Conservation (phyloP, 306 rosid species). For the Hippophae tibetana region DNA sequence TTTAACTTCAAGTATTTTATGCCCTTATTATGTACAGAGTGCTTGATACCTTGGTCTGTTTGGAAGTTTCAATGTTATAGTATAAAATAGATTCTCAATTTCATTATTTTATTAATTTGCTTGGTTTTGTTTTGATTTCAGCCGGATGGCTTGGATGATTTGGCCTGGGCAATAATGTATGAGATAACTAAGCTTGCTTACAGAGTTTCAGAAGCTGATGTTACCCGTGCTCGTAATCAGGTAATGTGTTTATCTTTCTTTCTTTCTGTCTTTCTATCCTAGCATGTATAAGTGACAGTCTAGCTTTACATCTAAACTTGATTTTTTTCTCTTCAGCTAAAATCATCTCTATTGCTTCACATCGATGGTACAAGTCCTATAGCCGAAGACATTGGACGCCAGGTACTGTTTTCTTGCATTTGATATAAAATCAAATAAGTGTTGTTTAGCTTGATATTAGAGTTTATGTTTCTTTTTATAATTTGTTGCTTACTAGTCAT, state of each 20-base stretch:
- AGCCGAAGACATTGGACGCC: slow-evolving; percentile 54
- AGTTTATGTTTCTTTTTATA: too few species aligned
- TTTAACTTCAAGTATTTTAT: too few species aligned
- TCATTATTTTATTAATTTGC: neutral
- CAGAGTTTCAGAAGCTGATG: slow-evolving; percentile 41
- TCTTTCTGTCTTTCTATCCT: too few species aligned
- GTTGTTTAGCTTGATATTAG: too few species aligned
- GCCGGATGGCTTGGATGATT: slow-evolving; percentile 43
- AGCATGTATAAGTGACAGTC: neutral
- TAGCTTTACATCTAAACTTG: neutral
- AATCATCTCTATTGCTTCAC: slow-evolving; percentile 43
- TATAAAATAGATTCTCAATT: neutral
- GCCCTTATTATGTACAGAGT: too few species aligned
- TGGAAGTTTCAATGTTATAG: neutral
- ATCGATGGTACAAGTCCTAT: slow-evolving; percentile 47
- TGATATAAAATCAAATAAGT: neutral
- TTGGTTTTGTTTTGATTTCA: slow-evolving; percentile 1
- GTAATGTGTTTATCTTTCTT: slow-evolving; percentile 8
- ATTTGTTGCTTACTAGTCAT: too few species aligned
- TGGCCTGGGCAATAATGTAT: slow-evolving; percentile 39
- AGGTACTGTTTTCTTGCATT: slow-evolving; percentile 19
- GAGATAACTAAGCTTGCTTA: slow-evolving; percentile 37
- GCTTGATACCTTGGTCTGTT: too few species aligned
- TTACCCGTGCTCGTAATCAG: slow-evolving; percentile 46
- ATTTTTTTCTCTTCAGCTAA: slow-evolving; percentile 27